Evolutionary conservation across 345 rosid species (phyloP), one percentile per base, ranked within the genome.

Genomic region (Brassica cretica): DNA sequence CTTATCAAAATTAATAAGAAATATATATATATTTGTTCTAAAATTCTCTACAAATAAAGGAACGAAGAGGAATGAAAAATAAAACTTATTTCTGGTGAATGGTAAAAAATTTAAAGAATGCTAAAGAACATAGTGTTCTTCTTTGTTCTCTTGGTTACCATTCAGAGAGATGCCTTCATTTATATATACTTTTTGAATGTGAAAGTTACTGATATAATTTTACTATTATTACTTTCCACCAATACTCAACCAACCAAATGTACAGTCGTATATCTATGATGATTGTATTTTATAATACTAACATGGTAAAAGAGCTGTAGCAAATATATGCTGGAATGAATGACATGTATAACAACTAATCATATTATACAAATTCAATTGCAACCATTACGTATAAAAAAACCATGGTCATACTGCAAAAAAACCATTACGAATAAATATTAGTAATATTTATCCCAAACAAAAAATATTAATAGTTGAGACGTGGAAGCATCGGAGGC

Each of bases 401-500:
- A 25, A 25, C 29, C 29, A 25, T 25, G 29, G 29, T 25, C 29
- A 25, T 25, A 25, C 29, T 25, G 29, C 29, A 25, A 25, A 25
- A 25, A 25, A 49, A 49, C 16, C 55, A 49, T 49, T 56, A 56
- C 24, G 27, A 19, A 56, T 56, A 56, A 61, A 66, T 16, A 68
- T 76, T 5, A n/a, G n/a, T n/a, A 8, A 63, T 70, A 37, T 24
- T 2, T n/a, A 14, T 30, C 66, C 3, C 24, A 19, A 18, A 56
- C 9, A 21, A 21, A 58, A 8, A 7, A n/a, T 49, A 61, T 25
- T 2, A 4, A 68, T 46, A 60, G 5, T 8, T 16, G 60, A 66
- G 73, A 68, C 78, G 53, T 67, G 78, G 70, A 5, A 18, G 75
- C 71, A 63, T 55, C 69, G 18, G 14, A 74, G 78, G 53, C 64